phyloP scores from a whole-genome alignment of 306 rosid species.

The Castanopsis chinensis region DNA sequence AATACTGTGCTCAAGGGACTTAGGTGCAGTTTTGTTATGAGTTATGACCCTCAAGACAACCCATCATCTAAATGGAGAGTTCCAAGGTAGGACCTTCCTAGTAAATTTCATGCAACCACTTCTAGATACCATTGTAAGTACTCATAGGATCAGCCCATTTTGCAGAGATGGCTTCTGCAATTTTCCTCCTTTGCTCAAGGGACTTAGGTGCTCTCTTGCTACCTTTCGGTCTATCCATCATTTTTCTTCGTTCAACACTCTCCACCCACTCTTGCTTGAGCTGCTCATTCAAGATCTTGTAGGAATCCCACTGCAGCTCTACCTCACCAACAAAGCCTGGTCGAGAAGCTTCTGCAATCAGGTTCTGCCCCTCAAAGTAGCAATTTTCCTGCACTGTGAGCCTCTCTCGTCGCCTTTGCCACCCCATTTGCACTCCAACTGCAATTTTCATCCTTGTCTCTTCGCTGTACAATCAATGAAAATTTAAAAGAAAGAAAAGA shows the following conservation, averaged over 20 bases:
- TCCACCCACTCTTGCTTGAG: constrained; percentile 63
- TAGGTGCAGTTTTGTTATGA: not conserved
- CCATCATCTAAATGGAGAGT: not conserved
- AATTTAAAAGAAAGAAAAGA: not conserved
- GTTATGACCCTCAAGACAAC: not conserved
- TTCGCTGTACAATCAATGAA: constrained; percentile 47
- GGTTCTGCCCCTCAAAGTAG: constrained; percentile 75
- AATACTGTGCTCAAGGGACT: no score
- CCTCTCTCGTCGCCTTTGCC: constrained; percentile 62
- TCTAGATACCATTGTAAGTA: constrained; percentile 20
- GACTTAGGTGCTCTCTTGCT: constrained; percentile 86
- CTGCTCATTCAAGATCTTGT: constrained; percentile 47
- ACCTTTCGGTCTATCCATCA: constrained; percentile 39
- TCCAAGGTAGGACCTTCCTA: constrained; percentile 11
- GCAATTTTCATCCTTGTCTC: constrained; percentile 78
- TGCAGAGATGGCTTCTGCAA: constrained; percentile 80
- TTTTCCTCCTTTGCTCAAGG: constrained; percentile 80
- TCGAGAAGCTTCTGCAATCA: constrained; percentile 78
- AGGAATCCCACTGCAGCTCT: constrained; percentile 84
- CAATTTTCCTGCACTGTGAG: constrained; percentile 64
- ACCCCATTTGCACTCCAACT: constrained; percentile 67
- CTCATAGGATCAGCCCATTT: constrained; percentile 95
- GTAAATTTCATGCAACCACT: constrained; percentile 9
- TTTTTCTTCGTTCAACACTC: constrained; percentile 59
- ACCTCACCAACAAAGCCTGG: constrained; percentile 68